These are phyloP conservation scores for Verticillium tricorpus DNA, from an alignment of 2,329 filamentous ascomycete genomes.

Conservation along the genomic window DNA sequence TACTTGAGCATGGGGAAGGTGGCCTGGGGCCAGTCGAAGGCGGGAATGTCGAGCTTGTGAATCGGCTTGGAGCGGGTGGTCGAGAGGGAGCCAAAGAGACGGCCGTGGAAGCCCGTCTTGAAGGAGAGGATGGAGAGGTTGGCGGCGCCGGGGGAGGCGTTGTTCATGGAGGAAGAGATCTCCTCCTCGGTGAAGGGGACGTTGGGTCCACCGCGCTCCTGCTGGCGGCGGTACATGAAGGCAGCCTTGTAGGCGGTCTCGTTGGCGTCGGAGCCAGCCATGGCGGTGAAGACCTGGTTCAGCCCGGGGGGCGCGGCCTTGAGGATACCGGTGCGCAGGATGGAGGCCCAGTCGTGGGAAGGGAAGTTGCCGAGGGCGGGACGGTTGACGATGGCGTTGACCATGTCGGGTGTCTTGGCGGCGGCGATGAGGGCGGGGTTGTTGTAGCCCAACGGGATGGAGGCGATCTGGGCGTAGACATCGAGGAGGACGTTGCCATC, in stretches of 20 bases:
- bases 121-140: conserved; percentile 82
- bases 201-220: conserved; percentile 70
- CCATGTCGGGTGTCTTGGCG: conserved; percentile 73
- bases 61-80: conserved; percentile 91
- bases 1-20: conserved; percentile 84
- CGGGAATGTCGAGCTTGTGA: conserved; percentile 91
- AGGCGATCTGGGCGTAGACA: conserved; percentile 87
- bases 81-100: conserved; percentile 80
- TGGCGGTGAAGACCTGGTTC: conserved; percentile 85
- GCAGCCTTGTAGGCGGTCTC: conserved; percentile 93
- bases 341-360: conserved; percentile 73
- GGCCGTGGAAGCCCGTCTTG: conserved; percentile 84
- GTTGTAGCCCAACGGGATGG: conserved; percentile 90
- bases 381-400: conserved; percentile 76
- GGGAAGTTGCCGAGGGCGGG: conserved; percentile 91
- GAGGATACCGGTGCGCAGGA: conserved; percentile 76
- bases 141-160: conserved; percentile 71
- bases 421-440: conserved; percentile 70
- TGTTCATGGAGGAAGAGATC: conserved; percentile 70
- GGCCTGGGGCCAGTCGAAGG: conserved; percentile 92
- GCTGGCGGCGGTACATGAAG: conserved; percentile 85
- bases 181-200: conserved; percentile 80
- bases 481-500: conserved; percentile 71
- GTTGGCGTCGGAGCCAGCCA: conserved; percentile 88
- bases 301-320: conserved; percentile 78